Percentiles rank a stretch among this genome's conserved stretches.
These are phyloP conservation scores for Capronia epimyces DNA, from an alignment of 2,329 filamentous ascomycete species.

Conservation along the genomic window DNA sequence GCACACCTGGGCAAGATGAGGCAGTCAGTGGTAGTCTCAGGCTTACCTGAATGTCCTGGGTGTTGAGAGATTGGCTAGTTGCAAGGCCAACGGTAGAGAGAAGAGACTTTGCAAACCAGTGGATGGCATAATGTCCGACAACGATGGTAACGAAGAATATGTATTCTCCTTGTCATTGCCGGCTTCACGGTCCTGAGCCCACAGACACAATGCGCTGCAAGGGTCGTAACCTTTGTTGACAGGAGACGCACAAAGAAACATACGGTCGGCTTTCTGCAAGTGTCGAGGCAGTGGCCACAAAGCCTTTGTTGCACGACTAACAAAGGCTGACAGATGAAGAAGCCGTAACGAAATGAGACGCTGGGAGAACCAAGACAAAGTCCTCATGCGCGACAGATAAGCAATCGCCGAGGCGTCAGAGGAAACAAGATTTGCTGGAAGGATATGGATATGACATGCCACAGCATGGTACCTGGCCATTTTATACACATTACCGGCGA, in stretches of 20 bases:
- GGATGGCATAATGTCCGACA: too few species aligned
- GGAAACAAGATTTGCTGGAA: background rate
- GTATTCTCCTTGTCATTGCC: background rate
- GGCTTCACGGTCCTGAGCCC: background rate
- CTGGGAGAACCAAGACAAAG: background rate
- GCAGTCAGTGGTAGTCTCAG: background rate
- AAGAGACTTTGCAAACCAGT: background rate
- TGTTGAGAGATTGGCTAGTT: background rate
- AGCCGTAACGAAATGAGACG: too few species aligned
- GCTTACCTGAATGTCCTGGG: background rate
- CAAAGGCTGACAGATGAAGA: background rate
- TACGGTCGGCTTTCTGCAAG: background rate
- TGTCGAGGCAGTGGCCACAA: background rate
- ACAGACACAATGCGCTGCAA: background rate
- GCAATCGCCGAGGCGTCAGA: too few species aligned
- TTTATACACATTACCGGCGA: constrained; percentile 19
- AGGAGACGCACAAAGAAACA: background rate
- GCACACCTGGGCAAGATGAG: background rate
- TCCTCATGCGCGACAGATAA: too few species aligned
- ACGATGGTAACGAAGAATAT: background rate
- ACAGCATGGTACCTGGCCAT: constrained; percentile 8
- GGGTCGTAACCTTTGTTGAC: background rate
- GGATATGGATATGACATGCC: background rate
- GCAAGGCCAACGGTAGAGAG: background rate
- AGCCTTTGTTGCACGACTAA: background rate